These are phyloP conservation scores for Pestalotiopsis sp. DNA, from an alignment of 2,329 filamentous ascomycete genomes.

Conservation along the genomic window DNA sequence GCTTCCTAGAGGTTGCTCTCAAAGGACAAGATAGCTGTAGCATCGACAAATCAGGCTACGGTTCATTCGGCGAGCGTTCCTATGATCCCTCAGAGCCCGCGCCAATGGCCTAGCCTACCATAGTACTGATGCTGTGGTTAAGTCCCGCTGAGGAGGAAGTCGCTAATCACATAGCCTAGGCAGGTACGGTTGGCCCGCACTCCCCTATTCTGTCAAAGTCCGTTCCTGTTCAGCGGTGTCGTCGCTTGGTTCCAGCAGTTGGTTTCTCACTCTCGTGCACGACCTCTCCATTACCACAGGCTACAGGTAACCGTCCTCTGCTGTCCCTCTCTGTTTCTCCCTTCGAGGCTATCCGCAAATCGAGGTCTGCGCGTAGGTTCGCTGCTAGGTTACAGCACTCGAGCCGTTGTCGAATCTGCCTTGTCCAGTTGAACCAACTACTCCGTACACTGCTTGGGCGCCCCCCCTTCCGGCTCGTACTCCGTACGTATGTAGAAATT, in stretches of 20 bases:
- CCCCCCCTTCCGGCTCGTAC: too few species aligned
- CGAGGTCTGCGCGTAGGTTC: background rate
- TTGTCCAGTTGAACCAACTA: background rate
- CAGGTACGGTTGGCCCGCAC: background rate
- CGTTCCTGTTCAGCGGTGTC: background rate
- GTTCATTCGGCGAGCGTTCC: slow-evolving; percentile 42
- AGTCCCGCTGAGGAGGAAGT: slow-evolving; percentile 1
- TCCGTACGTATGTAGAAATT: background rate
- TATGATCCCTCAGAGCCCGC: slow-evolving; percentile 34
- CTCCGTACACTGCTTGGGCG: background rate
- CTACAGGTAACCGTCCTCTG: background rate
- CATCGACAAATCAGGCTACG: slow-evolving; percentile 47
- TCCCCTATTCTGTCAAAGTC: background rate
- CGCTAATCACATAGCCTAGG: background rate
- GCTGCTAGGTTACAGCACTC: slow-evolving; percentile 3
- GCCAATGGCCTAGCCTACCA: slow-evolving; percentile 18
- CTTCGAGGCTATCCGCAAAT: too few species aligned
- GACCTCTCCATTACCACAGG: background rate
- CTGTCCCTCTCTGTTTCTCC: too few species aligned
- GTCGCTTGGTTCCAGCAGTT: background rate
- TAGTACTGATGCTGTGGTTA: slow-evolving; percentile 3
- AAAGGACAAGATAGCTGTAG: slow-evolving; percentile 17
- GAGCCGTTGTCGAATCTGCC: background rate
- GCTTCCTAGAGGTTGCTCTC: too few species aligned
- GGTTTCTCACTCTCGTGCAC: background rate